Percentiles rank a stretch among this genome's conserved stretches.
Evolutionary conservation across 228 moss, liverwort and hornwort species (phyloP).

Genomic region (Sphagnum magellanicum): DNA sequence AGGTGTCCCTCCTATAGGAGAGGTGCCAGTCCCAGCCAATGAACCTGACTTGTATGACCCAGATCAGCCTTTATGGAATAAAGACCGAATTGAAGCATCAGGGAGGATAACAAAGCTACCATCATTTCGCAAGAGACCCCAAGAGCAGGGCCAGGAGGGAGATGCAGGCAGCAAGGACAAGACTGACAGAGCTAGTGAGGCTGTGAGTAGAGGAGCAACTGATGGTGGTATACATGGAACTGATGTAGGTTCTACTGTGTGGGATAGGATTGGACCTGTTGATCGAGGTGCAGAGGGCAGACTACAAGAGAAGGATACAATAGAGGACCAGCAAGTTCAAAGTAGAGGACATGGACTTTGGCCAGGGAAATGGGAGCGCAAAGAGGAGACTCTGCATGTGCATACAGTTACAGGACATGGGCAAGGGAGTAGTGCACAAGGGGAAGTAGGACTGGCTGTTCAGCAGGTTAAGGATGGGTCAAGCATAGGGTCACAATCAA

Average conservation of each 20-base stretch:
- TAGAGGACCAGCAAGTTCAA: conserved; percentile 49
- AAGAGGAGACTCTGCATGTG: conserved; percentile 38
- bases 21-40: conserved; percentile 44
- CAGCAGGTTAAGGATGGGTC: conserved; percentile 70
- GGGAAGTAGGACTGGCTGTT: conserved; percentile 52
- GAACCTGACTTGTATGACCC: conserved; percentile 96
- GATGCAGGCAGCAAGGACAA: conserved; percentile 35
- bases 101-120: conserved; percentile 69
- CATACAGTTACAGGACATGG: conserved; percentile 46
- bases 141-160: conserved; percentile 58
- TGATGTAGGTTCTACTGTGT: conserved; percentile 82
- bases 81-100: conserved; percentile 82
- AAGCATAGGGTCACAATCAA: conserved; percentile 53
- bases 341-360: conserved; percentile 57
- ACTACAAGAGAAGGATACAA: conserved; percentile 20
- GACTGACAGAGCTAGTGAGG: conserved; percentile 51
- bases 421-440: conserved; percentile 49
- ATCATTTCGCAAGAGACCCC: conserved; percentile 53
- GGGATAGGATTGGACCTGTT: conserved; percentile 97
- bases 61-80: conserved; percentile 96
- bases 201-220: conserved; percentile 36
- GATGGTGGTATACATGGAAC: conserved; percentile 52
- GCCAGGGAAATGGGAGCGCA: conserved; percentile 73
- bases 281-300: conserved; percentile 55
- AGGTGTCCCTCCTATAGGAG: conserved; percentile 62